phyloP scores from a whole-genome alignment of 2,329 filamentous ascomycete genomes.

The Raffaelea ambrosiae region DNA sequence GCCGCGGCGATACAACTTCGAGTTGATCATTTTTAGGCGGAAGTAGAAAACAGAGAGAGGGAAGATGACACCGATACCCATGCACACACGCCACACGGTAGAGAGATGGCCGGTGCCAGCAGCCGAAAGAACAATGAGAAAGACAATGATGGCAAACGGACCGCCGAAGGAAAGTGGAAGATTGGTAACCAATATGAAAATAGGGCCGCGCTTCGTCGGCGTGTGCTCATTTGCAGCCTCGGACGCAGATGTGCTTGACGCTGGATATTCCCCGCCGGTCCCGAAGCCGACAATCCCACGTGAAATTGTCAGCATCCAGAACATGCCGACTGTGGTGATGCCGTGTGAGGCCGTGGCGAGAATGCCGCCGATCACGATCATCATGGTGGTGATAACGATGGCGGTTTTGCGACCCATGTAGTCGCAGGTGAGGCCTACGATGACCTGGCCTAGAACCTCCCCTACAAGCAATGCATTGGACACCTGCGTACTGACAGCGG shows the following conservation, averaged over 20 bases:
- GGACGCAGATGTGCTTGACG: slow-evolving; percentile 37
- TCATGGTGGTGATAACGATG: slow-evolving; percentile 35
- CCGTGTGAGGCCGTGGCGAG: slow-evolving; percentile 38
- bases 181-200: slow-evolving; percentile 47
- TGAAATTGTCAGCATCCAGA: slow-evolving; percentile 40
- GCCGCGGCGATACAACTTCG: slow-evolving; percentile 38
- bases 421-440: slow-evolving; percentile 42
- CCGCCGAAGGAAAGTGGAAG: slow-evolving; percentile 40
- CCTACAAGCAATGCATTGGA: slow-evolving; percentile 48
- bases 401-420: slow-evolving; percentile 39
- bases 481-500: slow-evolving; percentile 28
- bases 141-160: slow-evolving; percentile 38
- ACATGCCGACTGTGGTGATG: slow-evolving; percentile 27
- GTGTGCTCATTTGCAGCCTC: slow-evolving; percentile 44
- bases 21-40: slow-evolving; percentile 41
- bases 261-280: slow-evolving; percentile 45
- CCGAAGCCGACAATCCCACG: slow-evolving; percentile 32
- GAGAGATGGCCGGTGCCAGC: slow-evolving; percentile 27
- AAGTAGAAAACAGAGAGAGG: slow-evolving; percentile 45
- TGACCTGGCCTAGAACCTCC: slow-evolving; percentile 46
- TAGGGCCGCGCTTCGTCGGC: slow-evolving; percentile 30
- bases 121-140: slow-evolving; percentile 41
- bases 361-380: slow-evolving; percentile 33
- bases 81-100: slow-evolving; percentile 41
- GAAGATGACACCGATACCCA: slow-evolving; percentile 40